Evolutionary conservation across 768 basidiomycete species (phyloP), one percentile per base, ranked within the genome.

Genomic region (Leccinum truebloodii): DNA sequence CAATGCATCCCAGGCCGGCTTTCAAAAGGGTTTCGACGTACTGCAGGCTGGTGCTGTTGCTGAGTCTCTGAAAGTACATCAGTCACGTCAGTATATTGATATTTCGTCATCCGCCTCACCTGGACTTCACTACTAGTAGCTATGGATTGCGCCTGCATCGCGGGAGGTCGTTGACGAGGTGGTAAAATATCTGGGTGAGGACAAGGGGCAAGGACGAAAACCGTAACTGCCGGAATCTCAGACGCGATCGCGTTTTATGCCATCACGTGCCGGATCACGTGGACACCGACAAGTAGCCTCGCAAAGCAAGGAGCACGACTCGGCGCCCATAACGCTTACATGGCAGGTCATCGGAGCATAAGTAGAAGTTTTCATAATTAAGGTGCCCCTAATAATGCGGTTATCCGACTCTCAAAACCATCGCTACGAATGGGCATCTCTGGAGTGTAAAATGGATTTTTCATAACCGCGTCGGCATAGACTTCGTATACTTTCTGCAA

Each of bases 391-490:
- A 90, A 80, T 52, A 93, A 75, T 8, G 83, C 71, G 10, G 81
- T 77, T 55, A 92, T 85, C 50, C 86, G 83, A 58, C 76, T 76
- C 69, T 98, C 96, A 70, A 98, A 98, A 18, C 85, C 86, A 66
- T 94, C 92, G 49, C 82, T 94, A 52, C 97, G 86, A 65, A 98
- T 95, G 2, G 97, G 97, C 96, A 98, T 99, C 73, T 98, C 97
- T n/a, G 91, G 92, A 6, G 94, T 96, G 74, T 98, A 94, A 76
- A 99, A 99, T 1, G 97, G 97, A 70, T 98, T 98, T 80, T 98
- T 98, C 93, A 98, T 96, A 57, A 95, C 95, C 1, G 91, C 87
- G 70, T 98, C 97, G 1, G 95, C 83, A 73, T 98, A 99, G 20
- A 84, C 86, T 73, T 98, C 94, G 75, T 98, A 98, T 52, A 94